Base-by-base conservation (phyloP, 805 yeast genomes). In the Komagataella populi region DNA sequence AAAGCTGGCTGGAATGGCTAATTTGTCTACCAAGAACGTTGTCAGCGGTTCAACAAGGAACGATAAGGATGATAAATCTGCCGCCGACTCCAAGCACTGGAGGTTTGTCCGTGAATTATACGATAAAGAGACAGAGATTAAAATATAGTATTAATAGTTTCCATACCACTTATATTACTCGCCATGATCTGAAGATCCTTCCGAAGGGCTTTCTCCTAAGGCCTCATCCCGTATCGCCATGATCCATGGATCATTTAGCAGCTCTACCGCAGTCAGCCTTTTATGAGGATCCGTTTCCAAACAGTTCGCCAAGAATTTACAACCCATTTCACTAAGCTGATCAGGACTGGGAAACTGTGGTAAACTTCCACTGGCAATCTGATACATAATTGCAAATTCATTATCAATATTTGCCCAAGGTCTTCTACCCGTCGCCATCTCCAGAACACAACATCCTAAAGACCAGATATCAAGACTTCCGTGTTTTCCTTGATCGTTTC, bases 311-410 rank as follows among this genome's bases (percentile, higher is more conserved):
- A 93, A 67, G 64, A 93, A 90, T 20, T 71, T 71, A 49, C 72
- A 74, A 16, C 99, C 98, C 12, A 72, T 78, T 14, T 73, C 76
- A 57, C 93, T 82, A 51, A 93, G 70, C 65, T 88, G 96, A 54
- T 84, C 93, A 1, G 73, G 67, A 0, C 80, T 64, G 4, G 99
- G 99, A 50, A 91, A 71, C 58, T 79, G 88, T 0, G 99, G 99
- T 53, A 80, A 73, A 62, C 87, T 93, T 1, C 96, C 96, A 2
- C 96, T 95, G 0, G 97, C 98, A 61, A 93, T 93, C 64, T 88
- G 96, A 62, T 90, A 93, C 98, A 93, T 91, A 50, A 93, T 87
- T 1, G 98, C 96, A 95, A 95, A 93, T 63, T 91, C 98, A 62
- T 93, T 93, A 61, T 93, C 99, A 54, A 89, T 71, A 64, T 88